Evolutionary conservation across 225 moss, liverwort and hornwort genomes (phyloP), one percentile per base, ranked within the genome.

Genomic region (Pseudisothecium myosuroides): DNA sequence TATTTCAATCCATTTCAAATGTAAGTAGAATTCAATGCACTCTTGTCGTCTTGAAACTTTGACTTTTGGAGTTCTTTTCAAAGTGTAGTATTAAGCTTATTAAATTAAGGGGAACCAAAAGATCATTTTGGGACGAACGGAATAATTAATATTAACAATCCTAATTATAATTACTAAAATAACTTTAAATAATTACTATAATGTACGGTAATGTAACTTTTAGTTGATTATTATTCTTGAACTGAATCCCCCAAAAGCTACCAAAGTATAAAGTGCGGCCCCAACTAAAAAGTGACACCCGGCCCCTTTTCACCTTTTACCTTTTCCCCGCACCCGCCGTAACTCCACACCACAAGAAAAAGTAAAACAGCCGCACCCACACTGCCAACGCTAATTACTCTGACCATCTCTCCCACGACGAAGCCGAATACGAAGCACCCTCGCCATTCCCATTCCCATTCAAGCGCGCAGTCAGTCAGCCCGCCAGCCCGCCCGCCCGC

Each of bases 1-100:
- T 66, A 66, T 6, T 37, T 37, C 10, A 66, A 11, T 6, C 3
- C 0, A 0, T 36, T 37, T 66, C 1, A 1, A 37, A 5, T 36
- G 6, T 37, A 19, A 20, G 1, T 20, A 37, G 11, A 37, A 3
- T 36, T 20, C 10, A 8, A 5, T 66, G 10, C 11, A 36, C 4
- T 20, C 6, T 20, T 36, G 6, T 19, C 20, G 19, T 66, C 1
- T 36, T 36, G 5, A 65, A 18, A 19, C 32, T 34, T 64, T 32
- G 17, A 32, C 2, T 64, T 17, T 64, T 6, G 2, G 1, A 36
- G 6, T 6, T 6, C 10, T 36, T 65, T 36, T 65, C 9, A 36
- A 20, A 66, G 19, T 11, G 18, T 20, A 68, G 0, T n/a, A 68
- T n/a, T n/a, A 66, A 37, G 5, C 32, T 64, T 32, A 32, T 32